phyloP scores from a whole-genome alignment of 768 basidiomycete species.

The Termitomyces eurrhizus region DNA sequence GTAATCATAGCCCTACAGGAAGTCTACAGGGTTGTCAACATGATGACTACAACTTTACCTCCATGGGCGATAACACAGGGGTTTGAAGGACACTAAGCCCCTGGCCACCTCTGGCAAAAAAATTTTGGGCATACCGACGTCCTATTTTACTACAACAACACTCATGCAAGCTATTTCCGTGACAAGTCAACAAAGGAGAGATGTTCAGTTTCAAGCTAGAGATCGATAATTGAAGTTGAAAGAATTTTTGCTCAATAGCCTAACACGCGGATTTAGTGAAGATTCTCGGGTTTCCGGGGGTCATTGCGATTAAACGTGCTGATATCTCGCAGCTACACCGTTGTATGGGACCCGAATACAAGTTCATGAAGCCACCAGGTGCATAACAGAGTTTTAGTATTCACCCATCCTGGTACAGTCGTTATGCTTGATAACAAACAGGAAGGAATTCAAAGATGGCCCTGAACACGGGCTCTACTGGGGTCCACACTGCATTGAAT shows the following conservation, averaged over 20 bases:
- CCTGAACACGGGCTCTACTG: too few species aligned
- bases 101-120: constrained; percentile 48
- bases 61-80: constrained; percentile 66
- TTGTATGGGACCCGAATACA: constrained; percentile 49
- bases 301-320: not conserved
- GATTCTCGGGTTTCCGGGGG: not conserved
- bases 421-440: not conserved
- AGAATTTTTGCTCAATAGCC: constrained; percentile 32
- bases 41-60: constrained; percentile 34
- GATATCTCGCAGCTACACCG: constrained; percentile 38
- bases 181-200: constrained; percentile 82
- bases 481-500: too few species aligned
- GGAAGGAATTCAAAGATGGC: not conserved
- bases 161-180: constrained; percentile 83
- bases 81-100: constrained; percentile 49
- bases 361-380: constrained; percentile 44
- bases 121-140: constrained; percentile 45
- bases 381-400: constrained; percentile 19
- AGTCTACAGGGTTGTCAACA: not conserved
- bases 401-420: too few species aligned
- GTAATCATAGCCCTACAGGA: constrained; percentile 1
- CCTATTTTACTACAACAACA: constrained; percentile 51
- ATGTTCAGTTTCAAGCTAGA: constrained; percentile 72
- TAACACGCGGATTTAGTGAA: not conserved
- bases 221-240: constrained; percentile 74